A percentile compares a stretch with the other conserved stretches of the same genome.
Evolutionary conservation across 164 flowering plant species (phyloP).

Genomic region (Vitis labrusca): DNA sequence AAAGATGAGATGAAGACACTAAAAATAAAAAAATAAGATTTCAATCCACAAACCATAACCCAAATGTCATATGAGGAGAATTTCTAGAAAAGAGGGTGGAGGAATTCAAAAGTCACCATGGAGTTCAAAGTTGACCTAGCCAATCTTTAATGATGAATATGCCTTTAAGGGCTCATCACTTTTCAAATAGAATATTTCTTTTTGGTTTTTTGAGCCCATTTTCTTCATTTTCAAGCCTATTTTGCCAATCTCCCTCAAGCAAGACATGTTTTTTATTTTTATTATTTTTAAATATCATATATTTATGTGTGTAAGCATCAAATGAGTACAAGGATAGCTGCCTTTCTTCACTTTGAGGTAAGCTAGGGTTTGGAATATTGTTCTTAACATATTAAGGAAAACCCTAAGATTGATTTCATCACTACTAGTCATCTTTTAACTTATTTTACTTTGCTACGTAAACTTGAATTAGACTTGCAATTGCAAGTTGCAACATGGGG

Average conservation of each 20-base stretch:
- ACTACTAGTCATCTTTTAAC: background rate
- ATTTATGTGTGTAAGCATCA: slow-evolving; percentile 2
- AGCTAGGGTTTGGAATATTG: background rate
- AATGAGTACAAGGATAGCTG: background rate
- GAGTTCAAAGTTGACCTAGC: slow-evolving; percentile 34
- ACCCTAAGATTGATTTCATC: too few relatives aligned
- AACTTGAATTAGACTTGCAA: slow-evolving; percentile 8
- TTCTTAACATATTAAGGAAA: background rate
- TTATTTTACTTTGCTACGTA: slow-evolving; percentile 9
- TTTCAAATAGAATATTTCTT: background rate
- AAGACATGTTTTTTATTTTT: background rate
- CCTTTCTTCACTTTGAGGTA: slow-evolving; percentile 6
- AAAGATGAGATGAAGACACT: too few relatives aligned
- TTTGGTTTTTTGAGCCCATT: background rate
- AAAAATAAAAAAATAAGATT: background rate
- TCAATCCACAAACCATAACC: background rate
- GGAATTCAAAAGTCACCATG: slow-evolving; percentile 18
- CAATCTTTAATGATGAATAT: background rate
- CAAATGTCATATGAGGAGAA: background rate
- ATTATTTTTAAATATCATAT: too few relatives aligned
- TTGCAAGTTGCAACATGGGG: background rate
- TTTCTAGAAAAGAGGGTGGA: slow-evolving; percentile 4
- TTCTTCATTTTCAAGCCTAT: slow-evolving; percentile 14
- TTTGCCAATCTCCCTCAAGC: slow-evolving; percentile 1
- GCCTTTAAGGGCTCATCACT: background rate